Base-by-base conservation (phyloP, 345 rosid genomes). In the Salix koriyanagi region DNA sequence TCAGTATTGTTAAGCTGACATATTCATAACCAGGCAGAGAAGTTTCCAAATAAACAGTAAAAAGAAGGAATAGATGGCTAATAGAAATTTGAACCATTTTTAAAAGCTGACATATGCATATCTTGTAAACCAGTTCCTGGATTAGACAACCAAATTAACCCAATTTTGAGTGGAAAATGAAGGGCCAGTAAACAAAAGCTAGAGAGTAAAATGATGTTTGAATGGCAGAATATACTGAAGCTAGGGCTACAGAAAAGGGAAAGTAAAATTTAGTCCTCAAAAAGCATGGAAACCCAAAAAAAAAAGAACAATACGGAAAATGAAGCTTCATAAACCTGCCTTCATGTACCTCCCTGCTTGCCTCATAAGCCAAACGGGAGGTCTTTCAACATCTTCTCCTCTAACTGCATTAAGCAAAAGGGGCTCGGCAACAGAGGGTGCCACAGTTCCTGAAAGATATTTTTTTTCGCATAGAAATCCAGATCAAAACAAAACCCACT, bases 341-440 rank as follows among this genome's bases (percentile, higher is more conserved):
- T 96, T 96, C 99, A 94, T 96, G 86, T 94, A 96, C 87, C 99
- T 92, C 92, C 99, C 97, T 36, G 99, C 99, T 87, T 96, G 98
- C 84, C 99, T 91, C 98, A 96, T 96, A 68, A 96, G 98, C 99
- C 99, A 96, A 85, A 96, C 98, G 21, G 99, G 99, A 67, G 99
- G 98, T 78, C 99, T 90, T 76, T 94, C 97, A 75, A 96, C 95
- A 87, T 88, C 93, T 78, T 83, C 84, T 61, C 99, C 98, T 81
- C 89, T 88, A 65, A 96, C 97, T 84, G 99, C 97, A 84, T 90
- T 88, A 6, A 92, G 97, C 88, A 96, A 86, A 80, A 96, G 84
- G 10, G 98, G 97, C 80, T 92, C 94, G 1, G 90, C 79, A 56
- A 83, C 78, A 21, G 85, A 74, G 1, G 85, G 72, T 26, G 88